Conservation (phyloP, 192 early-diverging fungal genomes). For the Ambispora gerdemannii region DNA sequence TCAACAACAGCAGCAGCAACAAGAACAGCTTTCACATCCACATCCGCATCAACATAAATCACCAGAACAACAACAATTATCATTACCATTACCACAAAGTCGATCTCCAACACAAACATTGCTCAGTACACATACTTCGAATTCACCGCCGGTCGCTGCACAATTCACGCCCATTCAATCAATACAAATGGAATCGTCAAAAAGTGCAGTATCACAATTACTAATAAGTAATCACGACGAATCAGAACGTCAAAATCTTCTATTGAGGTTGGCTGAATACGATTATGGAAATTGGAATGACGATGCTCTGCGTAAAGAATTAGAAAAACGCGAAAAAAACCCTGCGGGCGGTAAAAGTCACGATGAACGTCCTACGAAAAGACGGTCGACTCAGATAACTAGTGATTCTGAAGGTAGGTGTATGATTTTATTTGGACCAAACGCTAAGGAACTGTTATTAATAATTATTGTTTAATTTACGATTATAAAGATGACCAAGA, state of each 20-base stretch:
- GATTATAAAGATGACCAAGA: neutral
- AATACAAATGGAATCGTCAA: neutral
- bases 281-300: neutral
- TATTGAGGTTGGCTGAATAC: neutral
- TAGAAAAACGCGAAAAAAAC: neutral
- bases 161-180: no score
- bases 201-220: neutral
- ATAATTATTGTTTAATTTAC: neutral
- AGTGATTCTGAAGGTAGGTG: constrained; percentile 17
- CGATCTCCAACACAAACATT: neutral
- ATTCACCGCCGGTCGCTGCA: neutral
- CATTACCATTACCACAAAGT: no score
- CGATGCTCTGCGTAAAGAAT: neutral
- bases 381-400: neutral
- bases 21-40: no score
- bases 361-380: neutral
- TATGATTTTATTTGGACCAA: neutral
- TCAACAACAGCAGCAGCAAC: no score
- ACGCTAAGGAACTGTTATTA: neutral
- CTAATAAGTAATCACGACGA: neutral
- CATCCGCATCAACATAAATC: no score
- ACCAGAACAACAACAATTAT: no score
- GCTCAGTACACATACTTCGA: neutral
- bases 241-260: neutral
- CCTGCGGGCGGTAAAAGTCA: neutral